phyloP scores from a whole-genome alignment of 495 filamentous ascomycete species.

The Astrothelium subdiscretum region DNA sequence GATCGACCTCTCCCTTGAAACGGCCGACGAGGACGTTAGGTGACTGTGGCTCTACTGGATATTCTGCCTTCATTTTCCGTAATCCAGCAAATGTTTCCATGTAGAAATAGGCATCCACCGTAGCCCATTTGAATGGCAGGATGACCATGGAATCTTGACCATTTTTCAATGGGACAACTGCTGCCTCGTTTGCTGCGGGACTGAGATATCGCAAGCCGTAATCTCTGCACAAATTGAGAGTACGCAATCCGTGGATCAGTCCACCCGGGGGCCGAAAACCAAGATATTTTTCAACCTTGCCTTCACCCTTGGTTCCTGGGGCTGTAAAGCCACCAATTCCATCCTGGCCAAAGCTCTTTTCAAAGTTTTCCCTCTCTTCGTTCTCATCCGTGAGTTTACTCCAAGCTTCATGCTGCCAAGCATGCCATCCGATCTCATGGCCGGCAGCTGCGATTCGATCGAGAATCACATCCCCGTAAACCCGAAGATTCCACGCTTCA shows the following conservation, averaged over 20 bases:
- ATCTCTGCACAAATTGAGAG: slow-evolving; percentile 13
- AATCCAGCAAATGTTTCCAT: slow-evolving; percentile 13
- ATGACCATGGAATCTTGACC: slow-evolving; percentile 12
- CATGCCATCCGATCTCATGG: slow-evolving; percentile 17
- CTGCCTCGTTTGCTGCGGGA: slow-evolving; percentile 12
- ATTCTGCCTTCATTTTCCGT: slow-evolving; percentile 11
- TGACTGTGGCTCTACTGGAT: slow-evolving; percentile 2
- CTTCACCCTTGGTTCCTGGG: neutral
- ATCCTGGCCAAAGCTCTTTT: slow-evolving; percentile 11
- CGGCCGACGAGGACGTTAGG: slow-evolving; percentile 3
- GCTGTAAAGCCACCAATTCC: slow-evolving; percentile 4
- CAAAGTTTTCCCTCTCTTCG: slow-evolving; percentile 12
- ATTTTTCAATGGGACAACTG: slow-evolving; percentile 5
- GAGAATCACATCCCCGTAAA: slow-evolving; percentile 12
- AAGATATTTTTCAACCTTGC: slow-evolving; percentile 5
- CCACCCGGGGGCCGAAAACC: slow-evolving; percentile 18
- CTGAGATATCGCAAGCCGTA: slow-evolving; percentile 16
- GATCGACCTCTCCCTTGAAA: slow-evolving; percentile 11
- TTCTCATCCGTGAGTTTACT: slow-evolving; percentile 5
- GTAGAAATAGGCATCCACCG: slow-evolving; percentile 20
- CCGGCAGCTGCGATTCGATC: slow-evolving; percentile 8
- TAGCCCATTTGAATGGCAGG: slow-evolving; percentile 16
- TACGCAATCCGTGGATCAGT: slow-evolving; percentile 12
- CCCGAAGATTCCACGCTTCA: slow-evolving; percentile 15
- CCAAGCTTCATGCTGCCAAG: slow-evolving; percentile 18